Evolutionary conservation across 768 basidiomycete species (phyloP).

Genomic region (Boletus rubescentipes): DNA sequence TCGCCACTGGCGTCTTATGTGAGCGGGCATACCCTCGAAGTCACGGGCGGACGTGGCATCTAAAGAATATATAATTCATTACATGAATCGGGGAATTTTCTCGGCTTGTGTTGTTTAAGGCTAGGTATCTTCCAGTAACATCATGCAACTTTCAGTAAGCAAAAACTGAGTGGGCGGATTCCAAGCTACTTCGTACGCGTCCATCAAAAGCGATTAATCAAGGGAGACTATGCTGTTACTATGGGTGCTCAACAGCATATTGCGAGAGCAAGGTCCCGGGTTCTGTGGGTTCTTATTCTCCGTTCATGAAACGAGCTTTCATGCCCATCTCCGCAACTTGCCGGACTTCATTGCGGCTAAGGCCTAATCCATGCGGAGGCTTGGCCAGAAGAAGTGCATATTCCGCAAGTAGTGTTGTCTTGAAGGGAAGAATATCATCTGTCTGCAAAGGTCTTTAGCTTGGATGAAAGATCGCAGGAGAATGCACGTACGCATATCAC

Average conservation of each 20-base stretch:
- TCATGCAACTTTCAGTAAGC: background rate
- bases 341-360: conserved; percentile 55
- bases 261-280: background rate
- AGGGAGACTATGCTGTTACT: too few species aligned
- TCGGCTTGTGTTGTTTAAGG: background rate
- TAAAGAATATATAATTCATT: conserved; percentile 26
- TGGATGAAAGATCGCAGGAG: background rate
- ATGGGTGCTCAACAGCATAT: background rate
- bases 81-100: background rate
- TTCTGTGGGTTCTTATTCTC: background rate
- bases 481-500: conserved; percentile 62
- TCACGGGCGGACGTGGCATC: conserved; percentile 80
- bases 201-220: background rate
- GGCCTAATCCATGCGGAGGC: conserved; percentile 70
- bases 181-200: background rate
- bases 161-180: background rate
- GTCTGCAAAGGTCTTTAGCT: conserved; percentile 47
- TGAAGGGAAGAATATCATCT: conserved; percentile 79
- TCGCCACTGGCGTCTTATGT: conserved; percentile 81
- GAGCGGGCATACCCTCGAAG: conserved; percentile 79
- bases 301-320: conserved; percentile 30
- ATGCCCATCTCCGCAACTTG: conserved; percentile 63
- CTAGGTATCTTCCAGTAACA: background rate
- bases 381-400: conserved; percentile 77
- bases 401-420: conserved; percentile 70